These are phyloP conservation scores for Linaria vulgaris DNA, from an alignment of 257 asterid species.

Conservation along the genomic window DNA sequence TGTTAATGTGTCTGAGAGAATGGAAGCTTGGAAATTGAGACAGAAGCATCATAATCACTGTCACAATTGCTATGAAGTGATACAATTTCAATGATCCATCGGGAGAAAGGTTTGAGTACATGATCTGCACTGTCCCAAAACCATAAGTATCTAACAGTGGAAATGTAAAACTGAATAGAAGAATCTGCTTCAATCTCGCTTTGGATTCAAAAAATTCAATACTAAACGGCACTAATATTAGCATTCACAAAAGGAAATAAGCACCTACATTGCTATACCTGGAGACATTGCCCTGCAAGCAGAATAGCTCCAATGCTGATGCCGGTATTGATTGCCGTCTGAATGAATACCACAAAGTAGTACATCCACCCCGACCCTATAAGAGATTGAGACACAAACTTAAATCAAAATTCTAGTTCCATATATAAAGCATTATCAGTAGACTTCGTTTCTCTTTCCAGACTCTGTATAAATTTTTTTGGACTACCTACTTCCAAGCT, in stretches of 20 bases:
- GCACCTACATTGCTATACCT: conserved; percentile 49
- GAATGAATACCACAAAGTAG: conserved; percentile 84
- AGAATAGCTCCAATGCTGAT: conserved; percentile 80
- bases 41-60: conserved; percentile 72
- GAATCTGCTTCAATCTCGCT: too few species aligned
- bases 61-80: conserved; percentile 88
- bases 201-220: too few species aligned
- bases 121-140: conserved; percentile 49
- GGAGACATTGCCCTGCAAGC: conserved; percentile 90
- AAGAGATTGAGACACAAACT: conserved; percentile 9
- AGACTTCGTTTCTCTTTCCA: too few species aligned
- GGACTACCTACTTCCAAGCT: too few species aligned
- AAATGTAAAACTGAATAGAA: neutral
- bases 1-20: conserved; percentile 87
- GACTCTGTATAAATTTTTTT: too few species aligned
- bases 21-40: conserved; percentile 96
- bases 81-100: conserved; percentile 70
- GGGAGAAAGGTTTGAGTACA: conserved; percentile 77
- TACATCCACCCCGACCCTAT: conserved; percentile 94
- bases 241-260: neutral
- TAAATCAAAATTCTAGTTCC: neutral
- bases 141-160: conserved; percentile 13
- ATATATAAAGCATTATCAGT: conserved; percentile 1
- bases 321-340: conserved; percentile 86
- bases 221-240: too few species aligned